Evolutionary conservation across 2,329 filamentous ascomycete genomes (phyloP).

Genomic region (Macroventuria anomochaeta): DNA sequence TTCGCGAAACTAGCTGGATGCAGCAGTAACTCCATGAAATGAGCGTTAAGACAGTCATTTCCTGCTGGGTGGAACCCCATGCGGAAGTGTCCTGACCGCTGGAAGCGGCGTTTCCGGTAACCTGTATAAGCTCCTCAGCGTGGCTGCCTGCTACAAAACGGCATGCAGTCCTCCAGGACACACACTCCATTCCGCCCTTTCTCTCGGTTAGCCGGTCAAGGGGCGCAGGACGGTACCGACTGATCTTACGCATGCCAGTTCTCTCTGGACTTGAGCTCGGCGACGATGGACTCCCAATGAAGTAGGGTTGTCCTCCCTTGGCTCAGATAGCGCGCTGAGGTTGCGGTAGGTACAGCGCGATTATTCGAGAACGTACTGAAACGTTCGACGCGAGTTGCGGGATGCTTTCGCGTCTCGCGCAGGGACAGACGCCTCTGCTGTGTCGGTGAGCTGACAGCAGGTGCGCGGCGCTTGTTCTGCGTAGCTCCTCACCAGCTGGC

Average conservation of each 20-base stretch:
- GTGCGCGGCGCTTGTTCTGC: background rate
- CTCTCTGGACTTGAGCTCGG: conserved; percentile 3
- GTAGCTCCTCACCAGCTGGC: background rate
- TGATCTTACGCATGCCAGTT: conserved; percentile 7
- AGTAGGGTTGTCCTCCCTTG: conserved; percentile 2
- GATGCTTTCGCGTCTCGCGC: background rate
- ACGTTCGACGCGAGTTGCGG: background rate
- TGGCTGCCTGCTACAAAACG: conserved; percentile 4
- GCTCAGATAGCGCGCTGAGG: background rate
- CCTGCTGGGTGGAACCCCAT: conserved; percentile 4
- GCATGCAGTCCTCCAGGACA: conserved; percentile 10
- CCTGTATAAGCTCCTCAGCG: conserved; percentile 14
- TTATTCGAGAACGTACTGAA: background rate
- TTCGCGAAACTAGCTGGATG: conserved; percentile 26
- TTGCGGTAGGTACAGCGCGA: background rate
- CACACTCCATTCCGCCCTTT: conserved; percentile 23
- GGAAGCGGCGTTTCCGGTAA: conserved; percentile 20
- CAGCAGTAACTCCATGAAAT: conserved; percentile 23
- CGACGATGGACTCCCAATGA: conserved; percentile 5
- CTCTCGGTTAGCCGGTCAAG: conserved; percentile 6
- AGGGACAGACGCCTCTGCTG: conserved; percentile 1
- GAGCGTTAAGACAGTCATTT: conserved; percentile 20
- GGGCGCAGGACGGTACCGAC: background rate
- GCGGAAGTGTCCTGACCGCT: conserved; percentile 8
- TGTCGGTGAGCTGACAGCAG: conserved; percentile 4